Percentiles rank a stretch among this genome's conserved stretches.
phyloP scores from a whole-genome alignment of 176 grass and related monocot genomes.

The Rhynchospora breviuscula region DNA sequence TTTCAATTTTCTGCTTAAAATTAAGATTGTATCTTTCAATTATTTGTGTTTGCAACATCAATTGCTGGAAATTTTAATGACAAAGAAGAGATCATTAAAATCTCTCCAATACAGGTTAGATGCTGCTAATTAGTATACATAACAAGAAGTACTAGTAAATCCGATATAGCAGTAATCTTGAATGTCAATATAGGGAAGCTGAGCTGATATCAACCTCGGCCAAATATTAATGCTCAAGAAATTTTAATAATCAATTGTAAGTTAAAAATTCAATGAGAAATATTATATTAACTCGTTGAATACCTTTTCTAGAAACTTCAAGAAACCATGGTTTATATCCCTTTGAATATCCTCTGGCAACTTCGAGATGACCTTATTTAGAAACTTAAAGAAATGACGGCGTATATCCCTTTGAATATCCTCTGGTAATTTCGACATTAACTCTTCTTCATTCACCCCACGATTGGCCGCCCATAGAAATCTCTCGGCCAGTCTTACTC shows the following conservation, averaged over 20 bases:
- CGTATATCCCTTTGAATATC: constrained; percentile 96
- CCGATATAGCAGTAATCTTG: not conserved
- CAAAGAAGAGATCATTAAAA: not conserved
- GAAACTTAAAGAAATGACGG: constrained; percentile 80
- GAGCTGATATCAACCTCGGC: not conserved
- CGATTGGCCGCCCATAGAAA: constrained; percentile 91
- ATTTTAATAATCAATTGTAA: not conserved
- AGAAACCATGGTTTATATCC: constrained; percentile 79
- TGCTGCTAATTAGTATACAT: not conserved
- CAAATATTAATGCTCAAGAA: not conserved
- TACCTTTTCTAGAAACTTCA: constrained; percentile 73
- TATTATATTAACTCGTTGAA: not conserved
- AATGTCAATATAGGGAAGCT: not conserved
- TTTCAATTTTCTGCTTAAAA: not conserved
- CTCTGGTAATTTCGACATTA: constrained; percentile 86
- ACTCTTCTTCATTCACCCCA: constrained; percentile 86
- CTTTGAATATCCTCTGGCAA: constrained; percentile 98
- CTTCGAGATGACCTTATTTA: constrained; percentile 59
- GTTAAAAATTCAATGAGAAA: not conserved
- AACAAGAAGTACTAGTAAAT: not conserved
- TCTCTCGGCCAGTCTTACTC: constrained; percentile 79
- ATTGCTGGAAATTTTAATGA: not conserved
- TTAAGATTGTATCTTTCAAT: not conserved
- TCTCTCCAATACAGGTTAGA: not conserved
- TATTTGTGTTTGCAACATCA: not conserved